A percentile compares a stretch with the other conserved stretches of the same genome.
Evolutionary conservation across 768 basidiomycete species (phyloP).

Genomic region (Asterophora parasitica): DNA sequence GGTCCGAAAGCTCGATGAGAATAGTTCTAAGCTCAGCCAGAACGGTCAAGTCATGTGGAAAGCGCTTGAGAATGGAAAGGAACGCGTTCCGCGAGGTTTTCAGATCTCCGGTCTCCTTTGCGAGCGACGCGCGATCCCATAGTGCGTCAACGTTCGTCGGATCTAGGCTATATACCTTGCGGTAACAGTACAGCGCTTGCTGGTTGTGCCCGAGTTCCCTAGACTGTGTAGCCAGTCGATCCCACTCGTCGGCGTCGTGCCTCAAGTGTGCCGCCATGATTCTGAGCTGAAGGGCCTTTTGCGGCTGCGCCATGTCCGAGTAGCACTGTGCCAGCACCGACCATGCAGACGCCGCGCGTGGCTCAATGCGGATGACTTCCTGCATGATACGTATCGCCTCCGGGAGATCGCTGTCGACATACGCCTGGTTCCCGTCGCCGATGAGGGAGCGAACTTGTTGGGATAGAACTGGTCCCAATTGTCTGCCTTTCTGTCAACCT

Average conservation of each 20-base stretch:
- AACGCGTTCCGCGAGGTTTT: constrained; percentile 63
- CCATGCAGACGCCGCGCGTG: constrained; percentile 81
- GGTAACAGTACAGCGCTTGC: constrained; percentile 89
- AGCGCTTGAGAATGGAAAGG: constrained; percentile 64
- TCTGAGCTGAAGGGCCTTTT: constrained; percentile 74
- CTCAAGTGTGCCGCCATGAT: constrained; percentile 90
- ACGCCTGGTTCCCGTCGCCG: constrained; percentile 84
- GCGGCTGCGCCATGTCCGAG: constrained; percentile 59
- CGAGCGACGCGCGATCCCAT: constrained; percentile 84
- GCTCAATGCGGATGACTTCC: constrained; percentile 93
- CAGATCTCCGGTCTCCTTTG: constrained; percentile 69
- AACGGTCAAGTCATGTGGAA: constrained; percentile 76
- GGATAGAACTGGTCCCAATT: constrained; percentile 52
- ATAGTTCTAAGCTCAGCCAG: constrained; percentile 75
- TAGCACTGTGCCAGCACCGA: constrained; percentile 83
- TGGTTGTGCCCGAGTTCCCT: constrained; percentile 71
- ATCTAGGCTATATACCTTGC: constrained; percentile 75
- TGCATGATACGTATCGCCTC: constrained; percentile 78
- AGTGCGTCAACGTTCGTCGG: constrained; percentile 79
- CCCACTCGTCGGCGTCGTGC: constrained; percentile 86
- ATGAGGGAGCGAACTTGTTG: constrained; percentile 70
- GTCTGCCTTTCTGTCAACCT: constrained; percentile 36
- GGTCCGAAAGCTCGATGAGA: constrained; percentile 68
- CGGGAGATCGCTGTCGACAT: constrained; percentile 61
- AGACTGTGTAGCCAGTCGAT: constrained; percentile 68